These are phyloP conservation scores for Cyanophora paradoxa DNA, from an alignment of 78 protist genomes.

Conservation along the genomic window DNA sequence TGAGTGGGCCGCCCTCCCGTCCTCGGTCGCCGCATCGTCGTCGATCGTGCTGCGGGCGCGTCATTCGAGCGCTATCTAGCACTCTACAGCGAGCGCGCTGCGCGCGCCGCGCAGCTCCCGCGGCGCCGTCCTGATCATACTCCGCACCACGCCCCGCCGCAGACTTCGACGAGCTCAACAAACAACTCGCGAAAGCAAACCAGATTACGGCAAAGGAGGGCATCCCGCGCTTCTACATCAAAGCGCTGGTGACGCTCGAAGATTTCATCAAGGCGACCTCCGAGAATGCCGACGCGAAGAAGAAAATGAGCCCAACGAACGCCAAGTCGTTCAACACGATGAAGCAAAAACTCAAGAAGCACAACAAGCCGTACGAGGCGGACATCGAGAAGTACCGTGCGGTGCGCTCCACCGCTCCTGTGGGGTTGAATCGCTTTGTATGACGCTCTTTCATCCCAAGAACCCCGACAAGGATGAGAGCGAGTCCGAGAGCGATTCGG, in stretches of 20 bases:
- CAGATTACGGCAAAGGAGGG: not conserved
- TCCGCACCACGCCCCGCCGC: too few relatives aligned
- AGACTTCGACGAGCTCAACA: constrained; percentile 2
- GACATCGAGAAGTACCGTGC: constrained; percentile 15
- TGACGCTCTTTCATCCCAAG: too few relatives aligned
- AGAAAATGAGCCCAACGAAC: constrained; percentile 14
- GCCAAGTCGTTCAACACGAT: constrained; percentile 17
- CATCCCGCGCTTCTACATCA: constrained; percentile 6
- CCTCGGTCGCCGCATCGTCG: not conserved
- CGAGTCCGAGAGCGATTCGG: not conserved
- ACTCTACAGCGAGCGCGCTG: not conserved
- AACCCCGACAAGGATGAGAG: constrained; percentile 8
- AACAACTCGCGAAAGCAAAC: constrained; percentile 4
- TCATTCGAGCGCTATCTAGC: too few relatives aligned
- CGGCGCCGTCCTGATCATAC: too few relatives aligned
- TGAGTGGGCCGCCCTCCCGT: not conserved
- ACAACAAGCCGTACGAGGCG: not conserved
- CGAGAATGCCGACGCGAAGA: constrained; percentile 5
- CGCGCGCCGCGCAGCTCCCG: not conserved
- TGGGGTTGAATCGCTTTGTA: too few relatives aligned
- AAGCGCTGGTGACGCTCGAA: not conserved
- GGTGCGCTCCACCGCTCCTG: too few relatives aligned
- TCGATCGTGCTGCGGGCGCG: too few relatives aligned
- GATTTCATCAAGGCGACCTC: not conserved
- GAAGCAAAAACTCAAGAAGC: not conserved